A percentile compares a stretch with the other conserved stretches of the same genome.
phyloP scores from a whole-genome alignment of 2,329 filamentous ascomycete species.

The Didymosphaeria variabile region DNA sequence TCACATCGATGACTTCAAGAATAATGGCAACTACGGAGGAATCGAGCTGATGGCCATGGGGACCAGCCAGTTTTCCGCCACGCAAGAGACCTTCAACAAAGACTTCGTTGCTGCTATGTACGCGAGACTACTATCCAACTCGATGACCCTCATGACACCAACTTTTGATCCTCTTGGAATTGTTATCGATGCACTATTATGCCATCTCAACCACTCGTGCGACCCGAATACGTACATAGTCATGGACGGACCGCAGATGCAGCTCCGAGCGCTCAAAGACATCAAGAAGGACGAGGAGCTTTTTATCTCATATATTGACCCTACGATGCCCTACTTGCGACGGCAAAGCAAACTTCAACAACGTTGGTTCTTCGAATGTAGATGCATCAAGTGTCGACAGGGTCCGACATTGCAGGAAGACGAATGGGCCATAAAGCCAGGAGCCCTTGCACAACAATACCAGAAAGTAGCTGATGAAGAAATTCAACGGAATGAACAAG shows the following conservation, averaged over 20 bases:
- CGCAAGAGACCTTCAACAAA: constrained; percentile 50
- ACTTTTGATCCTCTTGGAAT: constrained; percentile 67
- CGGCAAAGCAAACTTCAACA: constrained; percentile 62
- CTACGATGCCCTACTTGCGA: constrained; percentile 59
- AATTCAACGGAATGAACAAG: constrained; percentile 22
- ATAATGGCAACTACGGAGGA: constrained; percentile 53
- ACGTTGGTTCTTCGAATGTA: constrained; percentile 68
- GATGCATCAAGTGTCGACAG: constrained; percentile 61
- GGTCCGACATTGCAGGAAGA: constrained; percentile 52
- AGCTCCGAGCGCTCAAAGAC: constrained; percentile 61
- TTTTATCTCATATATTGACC: constrained; percentile 69
- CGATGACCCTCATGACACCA: constrained; percentile 64
- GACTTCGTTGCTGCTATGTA: constrained; percentile 56
- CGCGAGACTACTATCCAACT: constrained; percentile 65
- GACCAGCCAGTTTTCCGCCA: constrained; percentile 62
- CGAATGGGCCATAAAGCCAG: constrained; percentile 47
- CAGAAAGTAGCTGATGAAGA: constrained; percentile 35
- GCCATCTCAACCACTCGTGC: constrained; percentile 70
- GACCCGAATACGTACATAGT: constrained; percentile 66
- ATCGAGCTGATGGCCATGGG: constrained; percentile 64
- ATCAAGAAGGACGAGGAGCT: constrained; percentile 67
- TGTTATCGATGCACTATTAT: constrained; percentile 64
- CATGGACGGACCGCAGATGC: constrained; percentile 63
- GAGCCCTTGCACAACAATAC: constrained; percentile 34
- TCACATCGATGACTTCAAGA: constrained; percentile 60